Conservation (phyloP, 1,284 basidiomycete genomes). For the Coriolopsis trogii region DNA sequence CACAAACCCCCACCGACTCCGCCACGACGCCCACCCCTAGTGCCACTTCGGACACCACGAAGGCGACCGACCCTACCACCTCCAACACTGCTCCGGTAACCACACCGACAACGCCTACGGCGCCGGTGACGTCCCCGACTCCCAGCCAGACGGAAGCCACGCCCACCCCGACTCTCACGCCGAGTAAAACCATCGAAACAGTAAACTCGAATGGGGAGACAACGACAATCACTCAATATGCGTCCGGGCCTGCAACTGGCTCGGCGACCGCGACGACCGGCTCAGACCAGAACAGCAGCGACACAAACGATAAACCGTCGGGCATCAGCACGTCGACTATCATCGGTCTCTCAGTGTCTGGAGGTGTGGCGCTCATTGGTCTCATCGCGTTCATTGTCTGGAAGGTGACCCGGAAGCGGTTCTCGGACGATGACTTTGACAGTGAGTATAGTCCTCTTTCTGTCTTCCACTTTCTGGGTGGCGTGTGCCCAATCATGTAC, state of each 20-base stretch:
- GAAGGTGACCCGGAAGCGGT: constrained; percentile 81
- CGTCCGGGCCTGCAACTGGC: neutral
- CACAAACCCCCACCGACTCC: too few species aligned
- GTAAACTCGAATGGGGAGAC: constrained; percentile 29
- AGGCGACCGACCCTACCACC: too few species aligned
- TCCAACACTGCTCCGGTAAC: too few species aligned
- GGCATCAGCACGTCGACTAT: constrained; percentile 69
- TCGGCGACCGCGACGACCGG: neutral
- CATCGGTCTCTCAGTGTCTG: constrained; percentile 76
- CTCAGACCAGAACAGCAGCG: neutral
- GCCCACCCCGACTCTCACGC: neutral
- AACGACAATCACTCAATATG: constrained; percentile 22
- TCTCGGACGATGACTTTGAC: constrained; percentile 69
- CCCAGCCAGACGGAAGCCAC: neutral
- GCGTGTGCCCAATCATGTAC: neutral
- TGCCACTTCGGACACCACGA: too few species aligned
- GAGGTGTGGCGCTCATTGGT: constrained; percentile 69
- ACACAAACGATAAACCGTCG: constrained; percentile 21
- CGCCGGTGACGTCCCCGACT: too few species aligned
- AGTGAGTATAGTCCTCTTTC: constrained; percentile 48
- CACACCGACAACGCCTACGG: too few species aligned
- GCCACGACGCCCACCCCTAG: too few species aligned
- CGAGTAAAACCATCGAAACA: constrained; percentile 7
- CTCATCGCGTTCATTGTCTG: constrained; percentile 75
- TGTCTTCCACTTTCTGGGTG: constrained; percentile 5